Evolutionary conservation across 2,329 filamentous ascomycete genomes (phyloP).

Genomic region (Fusarium pseudonygamai): DNA sequence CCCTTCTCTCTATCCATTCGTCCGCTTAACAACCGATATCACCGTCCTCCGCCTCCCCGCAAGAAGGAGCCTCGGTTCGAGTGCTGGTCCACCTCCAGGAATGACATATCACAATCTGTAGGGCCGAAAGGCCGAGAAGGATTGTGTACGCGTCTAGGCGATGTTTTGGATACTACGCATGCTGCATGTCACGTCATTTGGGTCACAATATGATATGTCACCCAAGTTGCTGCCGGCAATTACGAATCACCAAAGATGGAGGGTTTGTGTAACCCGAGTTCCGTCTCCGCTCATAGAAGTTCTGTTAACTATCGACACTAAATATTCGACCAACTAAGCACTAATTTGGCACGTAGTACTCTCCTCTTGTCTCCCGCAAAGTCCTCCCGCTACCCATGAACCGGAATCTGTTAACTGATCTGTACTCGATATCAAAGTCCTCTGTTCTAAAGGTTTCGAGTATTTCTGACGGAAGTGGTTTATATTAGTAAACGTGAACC

Average conservation of each 20-base stretch:
- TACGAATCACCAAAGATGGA: not conserved
- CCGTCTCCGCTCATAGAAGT: too few relatives aligned
- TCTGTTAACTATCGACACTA: not conserved
- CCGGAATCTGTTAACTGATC: not conserved
- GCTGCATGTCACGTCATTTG: not conserved
- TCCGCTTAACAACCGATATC: too few relatives aligned
- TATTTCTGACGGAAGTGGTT: not conserved
- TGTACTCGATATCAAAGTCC: not conserved
- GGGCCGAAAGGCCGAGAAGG: not conserved
- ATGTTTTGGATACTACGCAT: too few relatives aligned
- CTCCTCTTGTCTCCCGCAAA: not conserved
- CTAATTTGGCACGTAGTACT: not conserved
- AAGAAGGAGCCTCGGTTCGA: not conserved
- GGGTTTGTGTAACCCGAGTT: not conserved
- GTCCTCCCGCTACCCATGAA: conserved; percentile 3
- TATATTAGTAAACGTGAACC: rapidly evolving
- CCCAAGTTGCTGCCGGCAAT: not conserved
- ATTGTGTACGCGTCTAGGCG: not conserved
- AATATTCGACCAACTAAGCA: rapidly evolving
- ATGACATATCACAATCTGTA: not conserved
- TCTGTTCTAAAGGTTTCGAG: not conserved
- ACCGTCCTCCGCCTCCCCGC: not conserved
- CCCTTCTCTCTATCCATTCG: not conserved
- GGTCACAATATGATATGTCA: not conserved
- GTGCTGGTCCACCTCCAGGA: too few relatives aligned